Percentiles rank a stretch among this genome's conserved stretches.
phyloP scores from a whole-genome alignment of 2,329 filamentous ascomycete genomes.

The Cordyceps cicadae region DNA sequence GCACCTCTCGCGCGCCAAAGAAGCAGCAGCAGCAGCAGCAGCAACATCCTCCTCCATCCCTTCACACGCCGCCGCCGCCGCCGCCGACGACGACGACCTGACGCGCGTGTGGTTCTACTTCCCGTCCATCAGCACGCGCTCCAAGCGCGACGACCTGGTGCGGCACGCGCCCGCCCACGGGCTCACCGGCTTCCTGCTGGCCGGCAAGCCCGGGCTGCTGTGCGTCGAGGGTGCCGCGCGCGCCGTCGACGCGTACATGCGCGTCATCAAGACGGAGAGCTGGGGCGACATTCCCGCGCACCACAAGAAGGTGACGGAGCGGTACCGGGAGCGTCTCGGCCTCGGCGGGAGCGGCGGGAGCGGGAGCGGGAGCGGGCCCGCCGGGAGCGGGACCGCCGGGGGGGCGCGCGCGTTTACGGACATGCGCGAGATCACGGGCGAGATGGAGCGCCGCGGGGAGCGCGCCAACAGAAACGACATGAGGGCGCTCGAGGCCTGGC shows the following conservation, averaged over 20 bases:
- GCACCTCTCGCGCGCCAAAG: slow-evolving; percentile 19
- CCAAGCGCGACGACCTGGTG: slow-evolving; percentile 50
- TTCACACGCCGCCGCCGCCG: too few species aligned
- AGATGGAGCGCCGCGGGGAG: slow-evolving; percentile 37
- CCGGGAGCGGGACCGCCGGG: slow-evolving; percentile 11
- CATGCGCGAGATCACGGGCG: slow-evolving; percentile 50
- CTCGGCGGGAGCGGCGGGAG: slow-evolving; percentile 27
- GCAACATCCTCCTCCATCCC: neutral
- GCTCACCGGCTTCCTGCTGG: slow-evolving; percentile 51
- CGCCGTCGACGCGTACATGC: slow-evolving; percentile 51
- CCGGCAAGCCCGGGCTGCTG: slow-evolving; percentile 49
- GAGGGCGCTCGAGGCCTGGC: slow-evolving; percentile 43
- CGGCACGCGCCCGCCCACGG: slow-evolving; percentile 41
- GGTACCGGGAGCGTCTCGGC: slow-evolving; percentile 32
- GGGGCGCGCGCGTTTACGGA: slow-evolving; percentile 37
- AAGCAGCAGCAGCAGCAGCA: neutral
- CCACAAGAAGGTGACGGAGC: slow-evolving; percentile 55
- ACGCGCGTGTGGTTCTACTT: slow-evolving; percentile 57
- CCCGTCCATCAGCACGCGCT: slow-evolving; percentile 50
- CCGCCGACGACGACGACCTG: slow-evolving; percentile 20
- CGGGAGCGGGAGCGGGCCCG: slow-evolving; percentile 33
- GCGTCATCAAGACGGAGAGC: slow-evolving; percentile 54
- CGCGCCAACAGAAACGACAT: slow-evolving; percentile 45
- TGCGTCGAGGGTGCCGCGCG: slow-evolving; percentile 41
- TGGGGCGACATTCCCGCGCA: slow-evolving; percentile 55